A percentile compares a stretch with the other conserved stretches of the same genome.
These are phyloP conservation scores for Blastocystis sp. DNA, from an alignment of 352 stramenopile genomes.

Conservation along the genomic window DNA sequence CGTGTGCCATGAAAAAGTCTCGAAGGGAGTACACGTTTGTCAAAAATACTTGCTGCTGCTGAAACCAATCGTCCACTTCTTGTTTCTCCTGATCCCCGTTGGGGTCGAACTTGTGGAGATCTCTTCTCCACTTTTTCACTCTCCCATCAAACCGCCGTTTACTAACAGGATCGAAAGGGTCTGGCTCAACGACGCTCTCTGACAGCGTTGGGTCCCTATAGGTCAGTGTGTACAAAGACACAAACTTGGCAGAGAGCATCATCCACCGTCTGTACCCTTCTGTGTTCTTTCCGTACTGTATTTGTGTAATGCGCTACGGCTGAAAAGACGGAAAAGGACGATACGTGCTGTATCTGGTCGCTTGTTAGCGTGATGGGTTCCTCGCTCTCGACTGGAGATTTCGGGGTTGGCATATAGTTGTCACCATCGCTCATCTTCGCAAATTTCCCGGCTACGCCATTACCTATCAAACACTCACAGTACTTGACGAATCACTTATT, in stretches of 20 bases:
- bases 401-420: too few relatives aligned
- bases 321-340: not conserved
- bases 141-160: conserved; percentile 43
- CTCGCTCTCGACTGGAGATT: too few relatives aligned
- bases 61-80: conserved; percentile 26
- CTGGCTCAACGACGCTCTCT: conserved; percentile 16
- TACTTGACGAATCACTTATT: too few relatives aligned
- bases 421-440: too few relatives aligned
- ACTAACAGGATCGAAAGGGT: conserved; percentile 39
- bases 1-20: not conserved
- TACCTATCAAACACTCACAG: too few relatives aligned
- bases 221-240: too few relatives aligned
- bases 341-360: conserved; percentile 40
- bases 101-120: conserved; percentile 32
- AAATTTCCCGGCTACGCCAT: too few relatives aligned
- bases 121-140: conserved; percentile 48
- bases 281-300: conserved; percentile 45
- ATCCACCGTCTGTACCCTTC: conserved; percentile 28
- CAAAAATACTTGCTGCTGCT: conserved; percentile 2
- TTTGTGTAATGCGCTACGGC: conserved; percentile 1
- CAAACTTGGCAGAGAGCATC: not conserved
- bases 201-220: not conserved
- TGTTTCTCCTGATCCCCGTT: not conserved
- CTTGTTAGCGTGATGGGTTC: not conserved
- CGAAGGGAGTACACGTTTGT: conserved; percentile 29